Base-by-base conservation (phyloP, 768 basidiomycete species). In the Clavaria fumosa region DNA sequence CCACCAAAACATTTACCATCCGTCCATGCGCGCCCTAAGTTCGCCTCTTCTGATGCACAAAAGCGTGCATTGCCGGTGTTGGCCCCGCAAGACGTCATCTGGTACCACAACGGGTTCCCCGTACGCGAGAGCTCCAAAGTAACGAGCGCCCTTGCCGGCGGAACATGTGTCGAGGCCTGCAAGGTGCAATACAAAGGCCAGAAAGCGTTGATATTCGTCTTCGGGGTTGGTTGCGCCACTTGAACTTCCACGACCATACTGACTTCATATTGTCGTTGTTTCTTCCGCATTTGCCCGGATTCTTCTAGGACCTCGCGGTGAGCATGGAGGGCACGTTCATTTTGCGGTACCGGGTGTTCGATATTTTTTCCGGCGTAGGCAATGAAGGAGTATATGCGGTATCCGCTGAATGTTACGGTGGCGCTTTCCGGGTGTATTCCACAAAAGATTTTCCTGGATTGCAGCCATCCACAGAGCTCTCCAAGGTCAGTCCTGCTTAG, bases 381-480 rank as follows among this genome's bases (percentile, higher is more conserved):
- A 14, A 14, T 28, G 26, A 9, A 9, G 14, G 9, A 28, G 26
- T 9, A 9, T 9, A 14, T 14, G 57, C 62, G 1, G 60, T 79
- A 3, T 64, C 71, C 42, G 76, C 76, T 1, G 74, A 79, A 54
- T 67, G 67, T 43, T 77, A 70, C 45, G 74, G 78, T 3, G 71
- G 72, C 0, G 43, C 59, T 1, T 79, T 81, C 50, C 68, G 64
- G 18, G 68, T 81, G 0, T 78, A 72, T 47, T 74, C 75, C 6
- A 77, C 78, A 1, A 79, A 79, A 46, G 70, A 75, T 39, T 78
- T 79, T 43, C 76, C 77, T 3, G 72, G 76, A 2, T 54, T 80
- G 26, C 26, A 9, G 9, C 9, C 9, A 28, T 28, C 26, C 26
- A 28, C 26, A 28, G 26, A 28, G 14, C 26, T 28, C 9, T 9